Conservation (phyloP, 1,284 basidiomycete genomes). For the Xanthoconium separans region DNA sequence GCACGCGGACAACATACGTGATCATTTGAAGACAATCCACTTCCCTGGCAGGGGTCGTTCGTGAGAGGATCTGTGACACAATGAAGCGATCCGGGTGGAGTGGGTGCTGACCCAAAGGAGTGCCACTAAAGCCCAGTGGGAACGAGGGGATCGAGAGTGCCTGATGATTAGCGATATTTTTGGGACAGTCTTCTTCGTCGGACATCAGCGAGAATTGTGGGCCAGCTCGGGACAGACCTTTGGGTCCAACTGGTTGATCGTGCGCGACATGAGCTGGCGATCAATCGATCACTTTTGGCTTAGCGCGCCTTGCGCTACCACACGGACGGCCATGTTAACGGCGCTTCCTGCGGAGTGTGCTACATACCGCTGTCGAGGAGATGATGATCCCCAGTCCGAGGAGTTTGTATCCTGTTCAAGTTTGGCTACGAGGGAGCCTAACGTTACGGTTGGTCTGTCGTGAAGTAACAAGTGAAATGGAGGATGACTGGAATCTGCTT, state of each 20-base stretch:
- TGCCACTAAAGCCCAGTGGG: conserved; percentile 3
- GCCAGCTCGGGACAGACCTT: neutral
- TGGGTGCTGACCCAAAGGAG: conserved; percentile 7
- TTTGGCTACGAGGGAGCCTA: neutral
- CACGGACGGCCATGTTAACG: neutral
- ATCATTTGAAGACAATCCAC: conserved; percentile 4
- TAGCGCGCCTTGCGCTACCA: neutral
- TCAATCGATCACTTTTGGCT: neutral
- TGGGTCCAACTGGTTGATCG: neutral
- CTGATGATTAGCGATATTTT: conserved; percentile 24
- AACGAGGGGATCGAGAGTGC: conserved; percentile 9
- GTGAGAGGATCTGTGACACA: conserved; percentile 27
- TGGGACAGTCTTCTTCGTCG: conserved; percentile 12
- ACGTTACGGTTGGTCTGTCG: neutral
- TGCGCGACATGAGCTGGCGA: neutral
- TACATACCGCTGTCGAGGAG: conserved; percentile 3
- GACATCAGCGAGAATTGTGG: neutral
- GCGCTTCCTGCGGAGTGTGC: neutral
- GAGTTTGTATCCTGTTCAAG: conserved; percentile 13
- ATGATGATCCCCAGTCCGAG: conserved; percentile 16
- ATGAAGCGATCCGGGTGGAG: conserved; percentile 7
- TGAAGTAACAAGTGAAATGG: neutral
- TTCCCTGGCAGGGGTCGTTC: conserved; percentile 8
- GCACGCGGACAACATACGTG: conserved; percentile 2
- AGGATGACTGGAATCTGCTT: neutral